These are phyloP conservation scores for Suhomyces anneliseae DNA, from an alignment of 1,139 yeast species.

Conservation along the genomic window DNA sequence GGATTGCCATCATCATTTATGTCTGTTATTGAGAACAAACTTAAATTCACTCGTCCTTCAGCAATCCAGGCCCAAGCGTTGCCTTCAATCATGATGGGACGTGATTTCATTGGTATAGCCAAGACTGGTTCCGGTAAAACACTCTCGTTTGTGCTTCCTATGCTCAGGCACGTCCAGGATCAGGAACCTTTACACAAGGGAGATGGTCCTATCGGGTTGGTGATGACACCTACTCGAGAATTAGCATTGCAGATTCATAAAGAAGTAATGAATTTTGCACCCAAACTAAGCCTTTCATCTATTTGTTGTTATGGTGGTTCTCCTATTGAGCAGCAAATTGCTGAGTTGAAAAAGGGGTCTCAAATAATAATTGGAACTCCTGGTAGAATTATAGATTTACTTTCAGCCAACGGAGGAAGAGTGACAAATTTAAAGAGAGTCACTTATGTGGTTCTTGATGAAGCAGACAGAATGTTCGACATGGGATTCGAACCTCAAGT, in stretches of 20 bases:
- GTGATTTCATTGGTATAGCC: conserved; percentile 91
- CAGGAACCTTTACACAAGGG: conserved; percentile 55
- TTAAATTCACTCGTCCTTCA: conserved; percentile 66
- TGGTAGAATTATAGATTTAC: conserved; percentile 86
- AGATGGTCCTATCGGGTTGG: conserved; percentile 75
- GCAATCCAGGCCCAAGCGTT: conserved; percentile 90
- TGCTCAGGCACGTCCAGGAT: conserved; percentile 78
- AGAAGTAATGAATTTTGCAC: conserved; percentile 63
- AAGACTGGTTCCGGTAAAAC: conserved; percentile 98
- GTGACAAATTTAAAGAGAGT: conserved; percentile 68
- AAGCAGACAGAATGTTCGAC: conserved; percentile 96
- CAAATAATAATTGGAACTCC: conserved; percentile 93
- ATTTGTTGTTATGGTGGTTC: conserved; percentile 96
- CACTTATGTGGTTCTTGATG: conserved; percentile 86
- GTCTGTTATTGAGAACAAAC: conserved; percentile 48
- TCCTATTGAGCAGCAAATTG: conserved; percentile 77
- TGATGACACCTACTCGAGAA: conserved; percentile 92
- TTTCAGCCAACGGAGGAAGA: conserved; percentile 82
- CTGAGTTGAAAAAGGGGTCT: conserved; percentile 74
- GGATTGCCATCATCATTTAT: conserved; percentile 67
- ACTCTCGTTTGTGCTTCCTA: conserved; percentile 78
- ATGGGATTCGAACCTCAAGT: conserved; percentile 98
- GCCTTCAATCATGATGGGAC: conserved; percentile 87
- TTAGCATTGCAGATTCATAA: conserved; percentile 80
- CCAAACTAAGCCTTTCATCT: conserved; percentile 46